Evolutionary conservation across 225 moss, liverwort and hornwort genomes (phyloP), one percentile per base, ranked within the genome.

Genomic region (Ulota crispa): DNA sequence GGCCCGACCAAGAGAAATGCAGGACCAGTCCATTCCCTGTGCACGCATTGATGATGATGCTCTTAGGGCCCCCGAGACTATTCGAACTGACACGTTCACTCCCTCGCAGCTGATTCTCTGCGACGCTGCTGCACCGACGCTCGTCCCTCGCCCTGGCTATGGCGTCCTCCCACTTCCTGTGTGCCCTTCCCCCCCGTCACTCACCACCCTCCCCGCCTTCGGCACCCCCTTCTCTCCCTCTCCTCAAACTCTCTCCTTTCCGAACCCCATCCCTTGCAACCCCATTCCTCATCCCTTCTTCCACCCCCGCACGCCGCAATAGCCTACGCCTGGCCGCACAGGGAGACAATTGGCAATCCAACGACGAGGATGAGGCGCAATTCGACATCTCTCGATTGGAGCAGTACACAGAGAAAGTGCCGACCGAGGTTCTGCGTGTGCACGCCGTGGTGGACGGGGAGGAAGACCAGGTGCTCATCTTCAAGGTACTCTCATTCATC

Each of bases 401-500:
- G 83, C 76, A 78, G 75, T 96, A 93, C 80, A 94, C 94, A 12
- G 93, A 93, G 73, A 87, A 67, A 55, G 86, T 87, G 79, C 77
- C 68, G 27, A 78, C 65, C 64, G 96, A 96, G 82, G 92, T 94
- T 11, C 81, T 96, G 77, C 90, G 89, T 37, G 93, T 96, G 59
- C 89, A 90, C 78, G 94, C 93, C 1, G 68, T 92, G 31, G 88
- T 96, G 70, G 88, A 92, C 61, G 92, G 88, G 55, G 93, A 92
- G 79, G 96, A 96, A 65, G 96, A 96, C 82, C 88, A 91, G 76
- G 93, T 96, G 47, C 76, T 96, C 72, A 91, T 96, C 72, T 96
- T 92, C 78, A 96, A 93, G 93, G 94, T 91, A 85, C 20, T 30
- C 16, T 39, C 39, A 23, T 64, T 43, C 65, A 24, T 59, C 59